Percentiles rank a stretch among this genome's conserved stretches.
These are phyloP conservation scores for Diplodia mutila DNA, from an alignment of 2,329 filamentous ascomycete genomes.

Conservation along the genomic window DNA sequence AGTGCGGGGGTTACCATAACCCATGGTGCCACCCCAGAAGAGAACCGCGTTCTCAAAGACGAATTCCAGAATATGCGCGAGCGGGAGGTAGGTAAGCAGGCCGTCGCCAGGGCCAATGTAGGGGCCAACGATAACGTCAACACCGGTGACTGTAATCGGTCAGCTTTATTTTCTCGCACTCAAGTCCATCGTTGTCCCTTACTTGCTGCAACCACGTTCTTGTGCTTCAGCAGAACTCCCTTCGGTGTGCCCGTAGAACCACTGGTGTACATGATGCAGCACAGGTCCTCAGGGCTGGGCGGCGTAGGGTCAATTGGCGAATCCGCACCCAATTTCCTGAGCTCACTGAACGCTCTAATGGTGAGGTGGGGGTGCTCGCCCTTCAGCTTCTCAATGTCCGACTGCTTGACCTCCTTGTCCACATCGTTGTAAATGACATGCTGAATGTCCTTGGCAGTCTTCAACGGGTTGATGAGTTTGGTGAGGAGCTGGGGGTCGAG, in stretches of 20 bases:
- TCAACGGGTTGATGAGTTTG: conserved; percentile 57
- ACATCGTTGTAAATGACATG: conserved; percentile 63
- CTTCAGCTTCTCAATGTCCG: conserved; percentile 59
- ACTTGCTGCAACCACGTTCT: conserved; percentile 77
- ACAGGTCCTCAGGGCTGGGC: conserved; percentile 75
- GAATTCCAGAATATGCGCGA: conserved; percentile 96
- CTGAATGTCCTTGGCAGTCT: conserved; percentile 60
- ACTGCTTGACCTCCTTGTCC: conserved; percentile 53
- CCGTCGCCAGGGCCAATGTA: conserved; percentile 77
- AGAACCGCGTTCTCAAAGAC: conserved; percentile 90
- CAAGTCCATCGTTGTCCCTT: conserved; percentile 41
- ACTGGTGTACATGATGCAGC: conserved; percentile 82
- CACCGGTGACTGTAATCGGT: conserved; percentile 66
- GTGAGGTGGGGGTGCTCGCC: conserved; percentile 57
- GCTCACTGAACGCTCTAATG: conserved; percentile 60
- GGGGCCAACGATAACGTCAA: conserved; percentile 75
- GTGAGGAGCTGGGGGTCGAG: conserved; percentile 75
- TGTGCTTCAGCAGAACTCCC: conserved; percentile 82
- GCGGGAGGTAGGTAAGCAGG: conserved; percentile 87
- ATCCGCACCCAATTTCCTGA: conserved; percentile 61
- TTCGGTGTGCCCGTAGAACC: conserved; percentile 89
- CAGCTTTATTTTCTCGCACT: neutral
- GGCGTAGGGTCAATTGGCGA: conserved; percentile 72
- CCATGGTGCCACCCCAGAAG: conserved; percentile 88
- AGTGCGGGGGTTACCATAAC: conserved; percentile 89